Conservation (phyloP, 1,284 basidiomycete genomes). For the Omphalotus olearius region DNA sequence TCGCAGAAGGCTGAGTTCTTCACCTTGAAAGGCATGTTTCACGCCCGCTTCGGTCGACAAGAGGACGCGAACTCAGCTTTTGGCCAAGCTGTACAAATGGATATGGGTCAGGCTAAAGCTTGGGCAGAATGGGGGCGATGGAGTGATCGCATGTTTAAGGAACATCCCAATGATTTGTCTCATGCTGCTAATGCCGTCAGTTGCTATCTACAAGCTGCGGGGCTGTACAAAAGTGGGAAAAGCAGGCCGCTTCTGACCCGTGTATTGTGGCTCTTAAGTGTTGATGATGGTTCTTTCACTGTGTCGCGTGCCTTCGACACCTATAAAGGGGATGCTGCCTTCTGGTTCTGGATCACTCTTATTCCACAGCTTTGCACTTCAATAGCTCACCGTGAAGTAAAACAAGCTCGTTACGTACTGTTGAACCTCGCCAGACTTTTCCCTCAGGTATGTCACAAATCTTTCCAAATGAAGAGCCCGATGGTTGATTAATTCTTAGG, state of each 20-base stretch:
- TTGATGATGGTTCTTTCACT: conserved; percentile 78
- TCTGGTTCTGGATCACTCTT: conserved; percentile 99
- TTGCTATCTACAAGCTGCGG: conserved; percentile 97
- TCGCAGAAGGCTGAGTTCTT: conserved; percentile 98
- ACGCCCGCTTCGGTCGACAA: conserved; percentile 81
- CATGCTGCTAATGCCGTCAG: conserved; percentile 91
- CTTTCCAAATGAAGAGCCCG: conserved; percentile 7
- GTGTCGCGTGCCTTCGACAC: conserved; percentile 92
- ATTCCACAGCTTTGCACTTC: conserved; percentile 95
- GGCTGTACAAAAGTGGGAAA: conserved; percentile 93
- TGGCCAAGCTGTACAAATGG: conserved; percentile 93
- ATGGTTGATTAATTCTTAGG: conserved; percentile 44
- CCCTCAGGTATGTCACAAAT: conserved; percentile 71
- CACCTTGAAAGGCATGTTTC: conserved; percentile 99
- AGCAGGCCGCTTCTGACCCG: conserved; percentile 89
- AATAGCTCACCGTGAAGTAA: conserved; percentile 87
- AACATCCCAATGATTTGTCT: conserved; percentile 67
- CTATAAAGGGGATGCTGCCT: conserved; percentile 95
- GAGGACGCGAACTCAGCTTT: conserved; percentile 95
- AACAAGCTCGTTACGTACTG: conserved; percentile 88
- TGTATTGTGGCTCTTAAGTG: conserved; percentile 93
- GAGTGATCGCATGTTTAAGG: conserved; percentile 92
- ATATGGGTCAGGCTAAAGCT: conserved; percentile 92
- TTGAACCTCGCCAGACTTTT: conserved; percentile 89
- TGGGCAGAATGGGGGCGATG: conserved; percentile 99